A percentile compares a stretch with the other conserved stretches of the same genome.
These are phyloP conservation scores for Kwoniella mangroviensis DNA, from an alignment of 768 basidiomycete genomes.

Conservation along the genomic window DNA sequence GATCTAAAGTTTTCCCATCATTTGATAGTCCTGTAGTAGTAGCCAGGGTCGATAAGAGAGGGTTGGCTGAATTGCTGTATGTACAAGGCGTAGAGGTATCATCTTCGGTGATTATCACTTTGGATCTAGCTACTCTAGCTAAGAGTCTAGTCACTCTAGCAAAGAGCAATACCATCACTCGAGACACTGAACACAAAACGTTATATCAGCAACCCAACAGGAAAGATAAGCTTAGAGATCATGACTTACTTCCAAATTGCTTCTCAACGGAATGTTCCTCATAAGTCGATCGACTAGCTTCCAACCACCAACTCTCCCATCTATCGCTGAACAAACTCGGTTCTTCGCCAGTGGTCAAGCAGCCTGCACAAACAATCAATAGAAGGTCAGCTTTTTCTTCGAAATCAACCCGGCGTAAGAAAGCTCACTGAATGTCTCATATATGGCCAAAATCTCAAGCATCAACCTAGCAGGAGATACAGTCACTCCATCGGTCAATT, in stretches of 20 bases:
- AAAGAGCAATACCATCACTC: slow-evolving; percentile 54
- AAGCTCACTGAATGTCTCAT: slow-evolving; percentile 59
- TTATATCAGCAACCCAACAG: not conserved
- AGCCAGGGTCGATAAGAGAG: not conserved
- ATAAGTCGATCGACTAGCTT: slow-evolving; percentile 55
- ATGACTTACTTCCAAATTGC: slow-evolving; percentile 60
- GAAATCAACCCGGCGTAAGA: not conserved
- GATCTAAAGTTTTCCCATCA: slow-evolving; percentile 16
- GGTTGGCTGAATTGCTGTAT: not conserved
- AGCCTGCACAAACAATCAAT: slow-evolving; percentile 55
- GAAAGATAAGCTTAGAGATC: not conserved
- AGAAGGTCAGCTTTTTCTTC: not conserved
- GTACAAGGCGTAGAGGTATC: slow-evolving; percentile 16
- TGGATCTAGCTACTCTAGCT: slow-evolving; percentile 31
- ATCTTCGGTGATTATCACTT: slow-evolving; percentile 32
- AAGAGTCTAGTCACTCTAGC: slow-evolving; percentile 44
- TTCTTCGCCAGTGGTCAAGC: slow-evolving; percentile 58
- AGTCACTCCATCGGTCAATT: slow-evolving; percentile 48
- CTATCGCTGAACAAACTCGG: slow-evolving; percentile 57
- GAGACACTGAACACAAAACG: slow-evolving; percentile 44
- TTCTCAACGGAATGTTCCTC: slow-evolving; percentile 61
- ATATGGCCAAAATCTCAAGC: slow-evolving; percentile 61
- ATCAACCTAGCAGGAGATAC: slow-evolving; percentile 58
- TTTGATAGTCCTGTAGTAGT: not conserved
- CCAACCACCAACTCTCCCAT: slow-evolving; percentile 60